phyloP scores from a whole-genome alignment of 352 stramenopile genomes.

The Globisporangium lucens region DNA sequence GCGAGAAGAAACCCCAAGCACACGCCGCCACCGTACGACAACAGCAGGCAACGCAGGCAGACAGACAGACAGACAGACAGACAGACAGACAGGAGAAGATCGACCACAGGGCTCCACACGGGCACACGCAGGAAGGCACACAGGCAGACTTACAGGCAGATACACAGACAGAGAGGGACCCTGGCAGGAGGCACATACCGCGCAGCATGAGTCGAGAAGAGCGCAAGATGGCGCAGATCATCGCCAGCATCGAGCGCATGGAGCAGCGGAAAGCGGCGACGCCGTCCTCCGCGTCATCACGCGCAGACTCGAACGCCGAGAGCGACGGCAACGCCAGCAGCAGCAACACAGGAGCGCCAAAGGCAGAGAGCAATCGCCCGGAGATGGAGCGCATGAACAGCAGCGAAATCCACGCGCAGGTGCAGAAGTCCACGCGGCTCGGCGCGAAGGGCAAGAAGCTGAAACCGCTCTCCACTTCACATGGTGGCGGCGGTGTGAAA shows the following conservation, averaged over 20 bases:
- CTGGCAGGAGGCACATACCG: neutral
- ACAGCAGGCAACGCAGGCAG: neutral
- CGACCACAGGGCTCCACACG: neutral
- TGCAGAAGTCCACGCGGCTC: conserved; percentile 19
- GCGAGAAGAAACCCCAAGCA: conserved; percentile 2
- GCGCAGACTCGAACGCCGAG: conserved; percentile 15
- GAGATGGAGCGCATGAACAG: conserved; percentile 19
- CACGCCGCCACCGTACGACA: neutral
- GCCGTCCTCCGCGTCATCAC: conserved; percentile 20
- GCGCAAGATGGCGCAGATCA: conserved; percentile 80
- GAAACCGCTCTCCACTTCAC: conserved; percentile 30
- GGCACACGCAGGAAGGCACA: neutral
- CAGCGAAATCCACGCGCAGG: conserved; percentile 25
- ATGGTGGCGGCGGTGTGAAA: neutral
- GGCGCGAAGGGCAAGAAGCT: conserved; percentile 35
- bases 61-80: neutral
- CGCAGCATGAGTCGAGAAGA: conserved; percentile 65
- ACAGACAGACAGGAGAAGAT: neutral
- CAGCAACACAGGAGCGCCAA: neutral
- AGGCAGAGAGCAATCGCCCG: neutral
- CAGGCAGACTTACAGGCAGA: neutral
- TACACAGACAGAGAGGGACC: neutral
- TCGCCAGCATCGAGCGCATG: conserved; percentile 77
- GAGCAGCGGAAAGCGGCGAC: conserved; percentile 45
- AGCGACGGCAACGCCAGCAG: conserved; percentile 23